A percentile compares a stretch with the other conserved stretches of the same genome.
phyloP scores from a whole-genome alignment of 441 rosid species.

The Lepidium campestre region DNA sequence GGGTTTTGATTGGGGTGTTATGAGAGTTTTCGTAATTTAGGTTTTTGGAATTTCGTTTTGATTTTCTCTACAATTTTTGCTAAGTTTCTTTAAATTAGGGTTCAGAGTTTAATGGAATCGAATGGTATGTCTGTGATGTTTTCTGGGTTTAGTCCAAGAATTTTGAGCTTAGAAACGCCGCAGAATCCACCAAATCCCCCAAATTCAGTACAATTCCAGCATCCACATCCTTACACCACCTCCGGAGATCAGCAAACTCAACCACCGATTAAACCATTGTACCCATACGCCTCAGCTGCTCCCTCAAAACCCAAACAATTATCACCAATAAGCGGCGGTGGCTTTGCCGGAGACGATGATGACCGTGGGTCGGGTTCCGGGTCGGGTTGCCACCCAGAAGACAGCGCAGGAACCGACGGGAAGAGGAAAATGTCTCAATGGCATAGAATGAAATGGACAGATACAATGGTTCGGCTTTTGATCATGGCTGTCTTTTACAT shows the following conservation, averaged over 20 bases:
- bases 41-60: background rate
- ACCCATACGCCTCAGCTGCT: conserved; percentile 20
- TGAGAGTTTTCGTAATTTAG: background rate
- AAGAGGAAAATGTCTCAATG: conserved; percentile 66
- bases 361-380: conserved; percentile 47
- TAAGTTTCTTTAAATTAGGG: background rate
- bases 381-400: conserved; percentile 45
- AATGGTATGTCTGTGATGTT: conserved; percentile 40
- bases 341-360: conserved; percentile 46
- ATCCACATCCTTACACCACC: conserved; percentile 44
- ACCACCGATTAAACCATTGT: conserved; percentile 38
- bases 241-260: conserved; percentile 35
- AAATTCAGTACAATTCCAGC: conserved; percentile 36
- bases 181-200: conserved; percentile 51
- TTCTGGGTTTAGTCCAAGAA: conserved; percentile 52
- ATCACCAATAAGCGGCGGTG: conserved; percentile 52
- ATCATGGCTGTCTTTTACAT: conserved; percentile 85
- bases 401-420: conserved; percentile 46
- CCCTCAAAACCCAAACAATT: conserved; percentile 42
- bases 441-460: conserved; percentile 99
- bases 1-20: background rate
- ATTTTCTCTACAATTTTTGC: background rate
- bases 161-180: conserved; percentile 71
- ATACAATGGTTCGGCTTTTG: conserved; percentile 70
- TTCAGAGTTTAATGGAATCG: conserved; percentile 47